Base-by-base conservation (phyloP, 139 green algal genomes). In the Klebsormidium nitens region DNA sequence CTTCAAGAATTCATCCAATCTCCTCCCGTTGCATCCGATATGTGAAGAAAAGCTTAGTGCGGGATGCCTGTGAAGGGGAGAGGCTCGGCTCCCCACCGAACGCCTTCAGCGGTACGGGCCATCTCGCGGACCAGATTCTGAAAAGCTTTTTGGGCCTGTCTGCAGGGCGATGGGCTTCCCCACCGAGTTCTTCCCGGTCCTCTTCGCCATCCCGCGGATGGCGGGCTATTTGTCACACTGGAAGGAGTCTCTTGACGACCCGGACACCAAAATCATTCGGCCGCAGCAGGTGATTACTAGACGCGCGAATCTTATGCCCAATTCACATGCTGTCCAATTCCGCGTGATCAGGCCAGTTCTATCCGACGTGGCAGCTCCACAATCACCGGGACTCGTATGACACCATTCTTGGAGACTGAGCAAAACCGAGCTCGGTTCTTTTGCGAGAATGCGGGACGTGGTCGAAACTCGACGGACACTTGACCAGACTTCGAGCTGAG, bases 151-250 rank as follows among this genome's bases (percentile, higher is more conserved):
- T n/a, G n/a, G n/a, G n/a, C n/a, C n/a, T n/a, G n/a, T 28, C 42
- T 29, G 3, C 69, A 75, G 72, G 26, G 91, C 94, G 14, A 82
- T 99, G 86, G 94, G 94, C 73, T 98, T 99, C 86, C 94, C 92
- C 0, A 91, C 93, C 2, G 81, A 93, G 62, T 98, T 97, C 76
- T 99, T 99, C 88, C 96, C 94, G 11, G 94, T 98, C 57, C 87
- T 99, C 4, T 99, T 99, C 78, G 94, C 95, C 26, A 82, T 99
- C 37, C 94, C 94, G n/a, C 77, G 82, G 23, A 67, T 84, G 3
- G 86, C 85, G 0, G 92, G 94, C 56, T 99, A 97, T 79, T 89
- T 97, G 48, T 86, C 93, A 1, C 94, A 99, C 84, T 99, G 94
- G 94, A 82, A 89, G 14, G 94, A 99, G 83, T 89, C 80, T 1